Conservation (phyloP, 441 rosid species). For the Eutrema salsugineum region DNA sequence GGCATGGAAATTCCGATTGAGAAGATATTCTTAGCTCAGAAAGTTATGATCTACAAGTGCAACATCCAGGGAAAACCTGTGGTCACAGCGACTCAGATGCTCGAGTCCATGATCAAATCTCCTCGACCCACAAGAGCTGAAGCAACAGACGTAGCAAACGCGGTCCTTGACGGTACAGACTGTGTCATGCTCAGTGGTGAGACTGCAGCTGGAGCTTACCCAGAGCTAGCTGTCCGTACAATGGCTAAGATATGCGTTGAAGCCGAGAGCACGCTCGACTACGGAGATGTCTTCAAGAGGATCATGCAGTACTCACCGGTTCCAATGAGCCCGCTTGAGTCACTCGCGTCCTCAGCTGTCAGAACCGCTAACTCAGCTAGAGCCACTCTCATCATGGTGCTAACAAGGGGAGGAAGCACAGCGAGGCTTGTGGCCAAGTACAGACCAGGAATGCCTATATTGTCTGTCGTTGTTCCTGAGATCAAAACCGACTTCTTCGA, state of each 20-base stretch:
- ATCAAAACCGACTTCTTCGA: slow-evolving; percentile 79
- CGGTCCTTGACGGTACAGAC: slow-evolving; percentile 94
- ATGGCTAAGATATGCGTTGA: slow-evolving; percentile 91
- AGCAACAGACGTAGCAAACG: slow-evolving; percentile 97
- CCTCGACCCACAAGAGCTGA: slow-evolving; percentile 97
- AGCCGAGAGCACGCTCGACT: slow-evolving; percentile 85
- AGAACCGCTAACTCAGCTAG: slow-evolving; percentile 78
- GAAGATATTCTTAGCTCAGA: slow-evolving; percentile 94
- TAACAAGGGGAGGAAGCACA: slow-evolving; percentile 93
- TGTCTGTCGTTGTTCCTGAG: slow-evolving; percentile 87
- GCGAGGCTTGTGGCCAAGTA: slow-evolving; percentile 95
- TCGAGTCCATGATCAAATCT: slow-evolving; percentile 97
- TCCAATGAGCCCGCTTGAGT: slow-evolving; percentile 95
- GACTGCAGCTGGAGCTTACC: slow-evolving; percentile 98
- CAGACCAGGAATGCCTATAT: slow-evolving; percentile 84
- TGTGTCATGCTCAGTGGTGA: slow-evolving; percentile 99
- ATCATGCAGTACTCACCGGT: slow-evolving; percentile 73
- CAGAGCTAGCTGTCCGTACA: slow-evolving; percentile 81
- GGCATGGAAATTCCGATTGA: slow-evolving; percentile 99
- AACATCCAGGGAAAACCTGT: slow-evolving; percentile 94
- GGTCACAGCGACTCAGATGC: slow-evolving; percentile 97
- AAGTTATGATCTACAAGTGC: slow-evolving; percentile 94
- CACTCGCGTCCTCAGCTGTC: slow-evolving; percentile 92
- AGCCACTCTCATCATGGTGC: slow-evolving; percentile 76
- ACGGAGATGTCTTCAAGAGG: slow-evolving; percentile 80